A percentile compares a stretch with the other conserved stretches of the same genome.
phyloP scores from a whole-genome alignment of 2,329 filamentous ascomycete species.

The Hypocrella siamensis region DNA sequence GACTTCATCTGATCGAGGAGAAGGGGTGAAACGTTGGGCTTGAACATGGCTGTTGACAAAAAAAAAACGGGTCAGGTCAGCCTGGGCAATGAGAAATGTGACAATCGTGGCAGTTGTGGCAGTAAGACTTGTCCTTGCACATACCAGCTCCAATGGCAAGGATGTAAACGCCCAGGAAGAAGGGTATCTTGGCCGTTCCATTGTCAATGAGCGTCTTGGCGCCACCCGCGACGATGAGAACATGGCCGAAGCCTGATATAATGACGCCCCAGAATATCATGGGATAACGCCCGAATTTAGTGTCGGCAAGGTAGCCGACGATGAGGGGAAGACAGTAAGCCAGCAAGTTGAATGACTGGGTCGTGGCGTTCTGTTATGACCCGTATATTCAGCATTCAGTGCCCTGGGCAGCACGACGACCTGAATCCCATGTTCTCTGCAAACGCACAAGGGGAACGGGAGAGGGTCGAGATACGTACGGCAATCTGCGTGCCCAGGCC shows the following conservation, averaged over 20 bases:
- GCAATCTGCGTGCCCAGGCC: conserved; percentile 28
- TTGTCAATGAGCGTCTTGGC: conserved; percentile 25
- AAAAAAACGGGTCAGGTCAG: background rate
- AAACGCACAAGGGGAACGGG: background rate
- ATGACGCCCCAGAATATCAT: conserved; percentile 57
- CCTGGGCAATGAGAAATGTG: background rate
- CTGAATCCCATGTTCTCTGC: background rate
- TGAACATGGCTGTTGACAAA: conserved; percentile 34
- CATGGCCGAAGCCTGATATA: conserved; percentile 50
- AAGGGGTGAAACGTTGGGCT: conserved; percentile 54
- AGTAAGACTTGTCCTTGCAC: no score
- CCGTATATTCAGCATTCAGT: background rate
- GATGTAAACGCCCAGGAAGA: conserved; percentile 44
- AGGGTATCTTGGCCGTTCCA: conserved; percentile 32
- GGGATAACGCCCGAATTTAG: conserved; percentile 52
- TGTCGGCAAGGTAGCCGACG: conserved; percentile 45
- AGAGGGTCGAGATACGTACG: conserved; percentile 2
- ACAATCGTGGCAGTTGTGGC: background rate
- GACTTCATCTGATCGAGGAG: conserved; percentile 50
- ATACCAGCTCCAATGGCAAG: conserved; percentile 42
- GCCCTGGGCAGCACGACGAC: background rate
- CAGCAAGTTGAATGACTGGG: conserved; percentile 38
- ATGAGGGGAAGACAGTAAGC: conserved; percentile 41
- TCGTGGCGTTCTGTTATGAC: conserved; percentile 12
- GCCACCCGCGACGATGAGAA: conserved; percentile 50